These are phyloP conservation scores for Andrographis paniculata DNA, from an alignment of 305 asterid species.

Conservation along the genomic window DNA sequence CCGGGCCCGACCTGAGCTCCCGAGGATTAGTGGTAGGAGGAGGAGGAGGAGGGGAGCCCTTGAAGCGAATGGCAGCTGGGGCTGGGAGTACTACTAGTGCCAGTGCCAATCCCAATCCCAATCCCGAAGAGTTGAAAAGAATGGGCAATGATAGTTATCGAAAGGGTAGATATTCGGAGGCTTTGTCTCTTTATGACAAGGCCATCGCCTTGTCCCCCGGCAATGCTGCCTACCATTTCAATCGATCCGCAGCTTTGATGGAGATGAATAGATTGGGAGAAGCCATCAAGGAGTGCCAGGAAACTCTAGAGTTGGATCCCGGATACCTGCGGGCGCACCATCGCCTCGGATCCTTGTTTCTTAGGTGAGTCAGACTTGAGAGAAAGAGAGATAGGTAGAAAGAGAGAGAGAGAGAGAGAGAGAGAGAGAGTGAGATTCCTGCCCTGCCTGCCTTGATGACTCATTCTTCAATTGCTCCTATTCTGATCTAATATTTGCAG, in stretches of 20 bases:
- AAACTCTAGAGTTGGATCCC: slow-evolving; percentile 79
- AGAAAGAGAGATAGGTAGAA: too few relatives aligned
- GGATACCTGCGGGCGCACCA: slow-evolving; percentile 71
- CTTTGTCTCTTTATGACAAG: slow-evolving; percentile 58
- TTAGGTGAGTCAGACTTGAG: slow-evolving; percentile 94
- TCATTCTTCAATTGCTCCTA: too few relatives aligned
- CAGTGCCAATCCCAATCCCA: too few relatives aligned
- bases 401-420: too few relatives aligned
- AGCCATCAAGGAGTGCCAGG: slow-evolving; percentile 75
- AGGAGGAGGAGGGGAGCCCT: slow-evolving; percentile 52
- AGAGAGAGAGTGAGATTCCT: too few relatives aligned
- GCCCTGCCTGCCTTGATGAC: too few relatives aligned
- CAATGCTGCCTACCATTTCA: slow-evolving; percentile 66
- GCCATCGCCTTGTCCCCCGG: slow-evolving; percentile 62
- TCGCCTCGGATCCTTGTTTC: slow-evolving; percentile 75
- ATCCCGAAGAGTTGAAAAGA: slow-evolving; percentile 73
- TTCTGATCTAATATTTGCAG: too few relatives aligned
- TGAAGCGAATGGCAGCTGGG: slow-evolving; percentile 69
- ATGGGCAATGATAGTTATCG: slow-evolving; percentile 62
- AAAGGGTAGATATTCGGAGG: slow-evolving; percentile 52
- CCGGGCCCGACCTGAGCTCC: slow-evolving; percentile 19
- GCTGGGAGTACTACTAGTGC: too few relatives aligned
- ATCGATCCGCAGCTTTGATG: slow-evolving; percentile 68
- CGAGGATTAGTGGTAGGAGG: slow-evolving; percentile 38
- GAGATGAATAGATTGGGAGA: slow-evolving; percentile 45